phyloP scores from a whole-genome alignment of 495 filamentous ascomycete species.

The Hypoxylon lienhwacheense region DNA sequence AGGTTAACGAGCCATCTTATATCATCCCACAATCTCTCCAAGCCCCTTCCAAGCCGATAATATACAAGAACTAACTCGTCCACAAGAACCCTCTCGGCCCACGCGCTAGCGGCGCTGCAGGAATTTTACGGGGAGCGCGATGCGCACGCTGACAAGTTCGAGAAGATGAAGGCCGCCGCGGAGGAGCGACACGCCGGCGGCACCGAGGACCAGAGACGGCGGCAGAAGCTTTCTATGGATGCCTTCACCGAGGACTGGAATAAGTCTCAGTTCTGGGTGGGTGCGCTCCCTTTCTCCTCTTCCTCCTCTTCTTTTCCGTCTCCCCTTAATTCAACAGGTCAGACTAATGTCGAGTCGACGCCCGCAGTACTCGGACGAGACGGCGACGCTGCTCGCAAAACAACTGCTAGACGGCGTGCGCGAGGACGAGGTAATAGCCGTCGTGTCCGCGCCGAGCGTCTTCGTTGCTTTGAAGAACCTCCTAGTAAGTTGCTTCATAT shows the following conservation, averaged over 20 bases:
- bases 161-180: constrained; percentile 56
- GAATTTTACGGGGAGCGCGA: constrained; percentile 72
- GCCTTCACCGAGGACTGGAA: constrained; percentile 82
- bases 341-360: background rate
- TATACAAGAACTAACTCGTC: background rate
- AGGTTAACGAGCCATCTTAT: background rate
- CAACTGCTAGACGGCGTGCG: constrained; percentile 62
- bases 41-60: background rate
- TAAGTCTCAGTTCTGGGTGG: constrained; percentile 75
- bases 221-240: constrained; percentile 62
- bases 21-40: background rate
- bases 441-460: constrained; percentile 74
- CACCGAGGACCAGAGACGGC: too few relatives aligned
- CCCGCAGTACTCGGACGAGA: constrained; percentile 67
- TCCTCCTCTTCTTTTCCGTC: too few relatives aligned
- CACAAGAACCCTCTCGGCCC: constrained; percentile 58
- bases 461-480: constrained; percentile 75
- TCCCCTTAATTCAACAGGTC: too few relatives aligned
- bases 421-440: constrained; percentile 58
- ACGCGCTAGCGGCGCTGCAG: constrained; percentile 63
- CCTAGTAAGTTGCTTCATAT: constrained; percentile 49
- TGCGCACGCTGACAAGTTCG: constrained; percentile 61
- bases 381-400: constrained; percentile 61
- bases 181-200: constrained; percentile 43
- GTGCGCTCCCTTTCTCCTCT: constrained; percentile 9